Conservation (phyloP, 2,329 filamentous ascomycete species). For the Biscogniauxia marginata region DNA sequence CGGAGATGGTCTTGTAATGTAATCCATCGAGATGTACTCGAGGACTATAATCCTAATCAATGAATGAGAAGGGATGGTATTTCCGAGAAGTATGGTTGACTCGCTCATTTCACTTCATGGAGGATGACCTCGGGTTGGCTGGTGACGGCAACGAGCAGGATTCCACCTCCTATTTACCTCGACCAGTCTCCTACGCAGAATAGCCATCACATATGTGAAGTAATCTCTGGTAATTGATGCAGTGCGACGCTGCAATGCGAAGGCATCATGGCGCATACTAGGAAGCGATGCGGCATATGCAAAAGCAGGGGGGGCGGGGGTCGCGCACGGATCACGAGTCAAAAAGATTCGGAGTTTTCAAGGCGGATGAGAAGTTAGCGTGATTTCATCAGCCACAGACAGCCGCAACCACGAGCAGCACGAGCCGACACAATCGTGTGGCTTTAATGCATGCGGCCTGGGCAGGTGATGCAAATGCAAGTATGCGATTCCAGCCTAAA, state of each 20-base stretch:
- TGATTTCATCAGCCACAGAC: not conserved
- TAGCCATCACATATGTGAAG: not conserved
- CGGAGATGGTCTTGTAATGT: conserved; percentile 26
- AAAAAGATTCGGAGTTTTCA: not conserved
- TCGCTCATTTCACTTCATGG: no score
- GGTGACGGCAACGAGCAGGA: not conserved
- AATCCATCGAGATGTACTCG: conserved; percentile 15
- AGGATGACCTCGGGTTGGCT: no score
- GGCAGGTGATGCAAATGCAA: not conserved
- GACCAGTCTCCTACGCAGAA: not conserved
- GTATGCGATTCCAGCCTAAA: no score
- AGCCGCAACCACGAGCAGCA: no score
- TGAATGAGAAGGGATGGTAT: conserved; percentile 3
- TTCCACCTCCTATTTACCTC: conserved; percentile 4
- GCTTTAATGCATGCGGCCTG: not conserved
- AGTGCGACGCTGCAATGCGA: conserved; percentile 13
- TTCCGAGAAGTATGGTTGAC: no score
- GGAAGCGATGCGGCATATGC: not conserved
- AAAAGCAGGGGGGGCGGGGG: not conserved
- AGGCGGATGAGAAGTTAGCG: not conserved
- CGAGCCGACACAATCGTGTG: not conserved
- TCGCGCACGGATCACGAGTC: not conserved
- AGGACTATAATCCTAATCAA: conserved; percentile 16
- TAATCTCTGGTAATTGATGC: conserved; percentile 19
- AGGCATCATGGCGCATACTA: not conserved